A percentile compares a stretch with the other conserved stretches of the same genome.
These are phyloP conservation scores for Ramaria sp. DNA, from an alignment of 768 basidiomycete species.

Conservation along the genomic window DNA sequence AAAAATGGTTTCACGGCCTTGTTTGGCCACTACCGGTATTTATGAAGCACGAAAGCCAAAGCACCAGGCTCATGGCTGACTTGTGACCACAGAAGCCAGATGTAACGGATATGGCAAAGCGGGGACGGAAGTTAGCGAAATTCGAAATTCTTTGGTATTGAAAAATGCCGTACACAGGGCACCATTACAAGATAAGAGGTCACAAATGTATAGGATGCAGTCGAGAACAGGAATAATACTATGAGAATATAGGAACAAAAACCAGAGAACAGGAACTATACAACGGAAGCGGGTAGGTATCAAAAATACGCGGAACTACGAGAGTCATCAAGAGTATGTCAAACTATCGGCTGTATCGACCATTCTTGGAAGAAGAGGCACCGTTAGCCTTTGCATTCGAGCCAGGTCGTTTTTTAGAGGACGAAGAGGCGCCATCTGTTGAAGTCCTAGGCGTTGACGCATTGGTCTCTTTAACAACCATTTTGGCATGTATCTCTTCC, in stretches of 20 bases:
- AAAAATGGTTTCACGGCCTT: too few relatives aligned
- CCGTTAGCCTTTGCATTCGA: constrained; percentile 6
- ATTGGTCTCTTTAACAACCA: constrained; percentile 69
- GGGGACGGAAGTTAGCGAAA: neutral
- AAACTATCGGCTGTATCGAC: constrained; percentile 4
- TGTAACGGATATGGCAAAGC: neutral
- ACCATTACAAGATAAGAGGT: constrained; percentile 2
- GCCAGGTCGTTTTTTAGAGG: constrained; percentile 8
- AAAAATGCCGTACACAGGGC: neutral
- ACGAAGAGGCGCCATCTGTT: constrained; percentile 6
- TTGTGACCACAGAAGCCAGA: too few relatives aligned
- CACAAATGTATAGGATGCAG: constrained; percentile 2
- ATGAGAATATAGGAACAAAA: neutral
- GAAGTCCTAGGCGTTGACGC: constrained; percentile 6
- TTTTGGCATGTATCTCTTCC: constrained; percentile 92
- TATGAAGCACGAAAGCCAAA: too few relatives aligned
- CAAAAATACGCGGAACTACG: neutral
- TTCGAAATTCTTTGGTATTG: neutral
- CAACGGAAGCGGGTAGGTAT: neutral
- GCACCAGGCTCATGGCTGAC: too few relatives aligned
- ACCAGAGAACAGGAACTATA: neutral
- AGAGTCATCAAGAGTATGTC: neutral
- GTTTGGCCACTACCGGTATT: too few relatives aligned
- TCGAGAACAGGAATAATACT: neutral
- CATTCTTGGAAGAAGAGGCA: constrained; percentile 5